Conservation (phyloP, 441 rosid genomes). For the Lepidium campestre region DNA sequence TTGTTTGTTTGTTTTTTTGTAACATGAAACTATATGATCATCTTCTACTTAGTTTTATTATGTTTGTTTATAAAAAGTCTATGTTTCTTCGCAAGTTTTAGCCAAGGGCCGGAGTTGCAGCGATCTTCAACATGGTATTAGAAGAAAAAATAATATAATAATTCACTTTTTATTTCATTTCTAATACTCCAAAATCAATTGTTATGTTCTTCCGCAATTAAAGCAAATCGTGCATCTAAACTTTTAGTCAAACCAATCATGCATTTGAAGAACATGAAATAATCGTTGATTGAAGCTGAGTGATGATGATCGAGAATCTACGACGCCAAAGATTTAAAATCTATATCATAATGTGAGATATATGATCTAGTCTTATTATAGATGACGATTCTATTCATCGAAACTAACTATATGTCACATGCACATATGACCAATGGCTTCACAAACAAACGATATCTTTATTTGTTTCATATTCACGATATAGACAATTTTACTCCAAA, state of each 20-base stretch:
- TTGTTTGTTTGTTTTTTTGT: neutral
- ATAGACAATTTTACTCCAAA: too few species aligned
- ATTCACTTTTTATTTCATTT: neutral
- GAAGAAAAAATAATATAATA: neutral
- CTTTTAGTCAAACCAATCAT: neutral
- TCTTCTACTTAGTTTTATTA: too few species aligned
- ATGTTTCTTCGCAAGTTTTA: neutral
- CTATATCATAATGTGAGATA: too few species aligned
- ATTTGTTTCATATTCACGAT: too few species aligned
- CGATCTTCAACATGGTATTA: neutral
- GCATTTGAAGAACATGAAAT: neutral
- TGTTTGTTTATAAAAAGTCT: neutral
- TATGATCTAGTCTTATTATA: too few species aligned
- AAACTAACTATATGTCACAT: too few species aligned
- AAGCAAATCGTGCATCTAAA: neutral
- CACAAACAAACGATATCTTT: too few species aligned
- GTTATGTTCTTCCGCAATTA: neutral
- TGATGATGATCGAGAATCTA: neutral
- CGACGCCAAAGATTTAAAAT: neutral
- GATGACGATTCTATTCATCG: too few species aligned
- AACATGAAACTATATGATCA: neutral
- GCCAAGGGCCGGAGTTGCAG: neutral
- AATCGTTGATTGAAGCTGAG: neutral
- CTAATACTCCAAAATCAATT: neutral
- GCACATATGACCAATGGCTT: too few species aligned